Conservation (phyloP, 2,329 filamentous ascomycete genomes). For the Tolypocladium guangdongense region DNA sequence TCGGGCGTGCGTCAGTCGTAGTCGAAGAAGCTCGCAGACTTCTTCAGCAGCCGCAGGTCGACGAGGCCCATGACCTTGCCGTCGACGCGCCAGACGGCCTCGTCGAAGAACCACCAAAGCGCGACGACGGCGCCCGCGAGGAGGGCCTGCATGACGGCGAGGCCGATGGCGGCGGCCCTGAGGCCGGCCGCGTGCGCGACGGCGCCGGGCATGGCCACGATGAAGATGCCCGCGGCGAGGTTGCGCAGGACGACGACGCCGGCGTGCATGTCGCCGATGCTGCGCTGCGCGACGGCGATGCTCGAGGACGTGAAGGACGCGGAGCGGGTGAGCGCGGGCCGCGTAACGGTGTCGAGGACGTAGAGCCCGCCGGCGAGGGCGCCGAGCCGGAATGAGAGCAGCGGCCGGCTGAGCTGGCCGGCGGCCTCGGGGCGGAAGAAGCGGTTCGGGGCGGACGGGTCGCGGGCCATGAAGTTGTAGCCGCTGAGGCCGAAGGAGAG, state of each 20-base stretch:
- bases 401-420: slow-evolving; percentile 22
- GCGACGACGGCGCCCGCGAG: slow-evolving; percentile 21
- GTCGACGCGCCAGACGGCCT: slow-evolving; percentile 30
- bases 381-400: slow-evolving; percentile 34
- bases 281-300: slow-evolving; percentile 32
- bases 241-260: slow-evolving; percentile 29
- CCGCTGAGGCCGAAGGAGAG: slow-evolving; percentile 31
- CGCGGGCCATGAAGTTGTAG: slow-evolving; percentile 19
- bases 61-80: slow-evolving; percentile 36
- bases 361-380: slow-evolving; percentile 32
- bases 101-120: slow-evolving; percentile 31
- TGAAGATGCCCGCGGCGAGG: slow-evolving; percentile 30
- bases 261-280: slow-evolving; percentile 36
- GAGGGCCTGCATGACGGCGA: slow-evolving; percentile 29
- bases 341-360: slow-evolving; percentile 27
- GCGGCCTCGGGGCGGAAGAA: slow-evolving; percentile 17
- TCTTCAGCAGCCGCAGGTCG: slow-evolving; percentile 31
- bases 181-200: slow-evolving; percentile 24
- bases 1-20: slow-evolving; percentile 15
- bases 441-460: slow-evolving; percentile 8
- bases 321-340: slow-evolving; percentile 33
- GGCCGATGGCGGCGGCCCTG: slow-evolving; percentile 24
- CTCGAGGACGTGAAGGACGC: slow-evolving; percentile 38
- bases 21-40: slow-evolving; percentile 35
- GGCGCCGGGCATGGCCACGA: slow-evolving; percentile 28